Evolutionary conservation across 331 rosid species (phyloP).

Genomic region (Acacia concinna): DNA sequence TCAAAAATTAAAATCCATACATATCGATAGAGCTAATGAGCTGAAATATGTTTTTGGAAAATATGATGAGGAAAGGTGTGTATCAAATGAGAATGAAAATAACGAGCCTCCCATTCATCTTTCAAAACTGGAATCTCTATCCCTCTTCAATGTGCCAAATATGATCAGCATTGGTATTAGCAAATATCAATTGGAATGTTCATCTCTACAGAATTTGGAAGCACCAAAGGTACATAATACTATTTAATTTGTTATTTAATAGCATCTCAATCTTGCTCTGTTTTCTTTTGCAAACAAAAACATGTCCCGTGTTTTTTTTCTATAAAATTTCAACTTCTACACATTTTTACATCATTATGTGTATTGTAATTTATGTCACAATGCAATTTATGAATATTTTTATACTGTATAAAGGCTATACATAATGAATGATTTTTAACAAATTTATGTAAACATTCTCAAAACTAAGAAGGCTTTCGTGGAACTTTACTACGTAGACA

Average conservation of each 20-base stretch:
- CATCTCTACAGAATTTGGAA: not conserved
- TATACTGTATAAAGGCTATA: no score
- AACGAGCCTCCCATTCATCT: not conserved
- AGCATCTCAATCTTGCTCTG: no score
- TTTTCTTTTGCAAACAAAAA: not conserved
- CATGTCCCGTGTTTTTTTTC: no score
- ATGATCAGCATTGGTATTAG: not conserved
- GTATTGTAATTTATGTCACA: no score
- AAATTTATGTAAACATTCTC: no score
- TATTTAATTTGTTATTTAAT: not conserved
- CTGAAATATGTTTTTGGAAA: not conserved
- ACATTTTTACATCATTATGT: no score
- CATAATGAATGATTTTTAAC: no score
- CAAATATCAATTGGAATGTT: not conserved
- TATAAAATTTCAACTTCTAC: not conserved
- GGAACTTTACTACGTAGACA: no score
- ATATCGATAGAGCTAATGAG: rapidly evolving
- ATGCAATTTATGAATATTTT: no score
- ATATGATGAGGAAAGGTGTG: not conserved
- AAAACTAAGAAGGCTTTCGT: no score
- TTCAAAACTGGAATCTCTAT: not conserved
- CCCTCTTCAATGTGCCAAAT: rapidly evolving
- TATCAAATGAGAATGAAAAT: not conserved
- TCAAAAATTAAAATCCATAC: not conserved
- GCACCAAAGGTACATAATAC: not conserved